Evolutionary conservation across 495 filamentous ascomycete species (phyloP), one percentile per base, ranked within the genome.

Genomic region (Aspergillus egyptiacus): DNA sequence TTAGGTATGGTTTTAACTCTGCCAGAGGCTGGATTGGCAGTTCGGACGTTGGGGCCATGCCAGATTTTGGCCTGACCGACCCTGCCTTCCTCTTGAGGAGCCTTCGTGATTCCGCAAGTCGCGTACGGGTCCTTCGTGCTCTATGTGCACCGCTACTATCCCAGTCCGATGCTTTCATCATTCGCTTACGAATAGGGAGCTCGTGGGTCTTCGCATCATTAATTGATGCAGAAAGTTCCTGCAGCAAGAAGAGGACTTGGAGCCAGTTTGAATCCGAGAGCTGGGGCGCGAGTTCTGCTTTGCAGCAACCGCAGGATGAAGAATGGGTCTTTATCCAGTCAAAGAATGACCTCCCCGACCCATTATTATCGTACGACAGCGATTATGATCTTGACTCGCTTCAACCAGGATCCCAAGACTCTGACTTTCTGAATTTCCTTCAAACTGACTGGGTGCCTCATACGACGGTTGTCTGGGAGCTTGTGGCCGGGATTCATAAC

Each of bases 11-110:
- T 14, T 8, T 18, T 2, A 41, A 41, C 27, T 32, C 18, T 24
- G 47, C 25, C 5, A 50, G 8, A 6, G 1, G 9, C 11, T 41
- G 47, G 36, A 50, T 50, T 14, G 47, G 36, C 15, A 50, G 42
- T 19, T 23, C 24, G 17, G 14, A 14, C 6, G 22, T 9, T 6
- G 10, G 15, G 17, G 1, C 10, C 4, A 17, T 18, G 7, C 6
- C 36, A 10, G 23, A 41, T 22, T 50, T 50, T 13, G 47, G 47
- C 3, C 6, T 50, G 1, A 32, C 36, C 4, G 39, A 41, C 19
- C 36, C 28, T 15, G 7, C 19, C 23, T 32, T 33, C 13, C 5
- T 34, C 11, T 27, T 42, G 3, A n/a, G 24, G 8, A 14, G n/a
- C 8, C 3, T 25, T 9, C 19, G 17, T 6, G n/a, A 22, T 4